phyloP scores from a whole-genome alignment of 352 stramenopile genomes.

The Aphanomyces astaci region DNA sequence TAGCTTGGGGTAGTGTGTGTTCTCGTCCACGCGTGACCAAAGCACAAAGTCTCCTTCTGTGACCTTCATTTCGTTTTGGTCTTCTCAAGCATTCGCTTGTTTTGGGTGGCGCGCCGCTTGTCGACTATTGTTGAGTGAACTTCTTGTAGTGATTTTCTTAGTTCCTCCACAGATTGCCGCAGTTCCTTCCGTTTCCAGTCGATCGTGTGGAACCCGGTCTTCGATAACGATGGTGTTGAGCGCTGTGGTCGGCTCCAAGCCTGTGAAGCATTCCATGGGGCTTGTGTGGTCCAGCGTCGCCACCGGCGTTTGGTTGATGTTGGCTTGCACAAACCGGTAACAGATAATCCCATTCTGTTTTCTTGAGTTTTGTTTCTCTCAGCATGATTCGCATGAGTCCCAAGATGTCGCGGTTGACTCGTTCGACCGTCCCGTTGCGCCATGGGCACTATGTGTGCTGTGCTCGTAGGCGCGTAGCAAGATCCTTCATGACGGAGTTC shows the following conservation, averaged over 20 bases:
- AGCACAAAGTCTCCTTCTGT: constrained; percentile 30
- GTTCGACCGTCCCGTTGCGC: constrained; percentile 30
- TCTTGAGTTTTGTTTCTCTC: constrained; percentile 25
- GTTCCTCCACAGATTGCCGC: not conserved
- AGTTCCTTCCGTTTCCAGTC: not conserved
- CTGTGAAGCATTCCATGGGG: constrained; percentile 27
- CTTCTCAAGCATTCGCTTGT: not conserved
- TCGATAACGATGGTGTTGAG: constrained; percentile 7
- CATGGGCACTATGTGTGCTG: constrained; percentile 31
- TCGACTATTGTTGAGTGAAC: not conserved
- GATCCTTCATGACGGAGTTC: constrained; percentile 26
- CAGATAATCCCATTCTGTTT: constrained; percentile 24
- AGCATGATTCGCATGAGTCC: constrained; percentile 25
- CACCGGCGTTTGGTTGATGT: constrained; percentile 30
- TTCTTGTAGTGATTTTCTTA: not conserved
- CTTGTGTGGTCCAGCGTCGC: constrained; percentile 17
- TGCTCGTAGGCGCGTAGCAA: constrained; percentile 6
- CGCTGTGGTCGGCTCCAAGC: constrained; percentile 5
- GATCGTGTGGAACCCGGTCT: not conserved
- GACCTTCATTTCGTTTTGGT: constrained; percentile 27
- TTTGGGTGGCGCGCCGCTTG: constrained; percentile 16
- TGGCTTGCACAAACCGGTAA: constrained; percentile 25
- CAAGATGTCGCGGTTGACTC: constrained; percentile 29
- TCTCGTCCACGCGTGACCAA: constrained; percentile 30
- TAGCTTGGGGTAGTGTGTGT: constrained; percentile 29